phyloP scores from a whole-genome alignment of 1,284 basidiomycete genomes.

The Cryptococcus sp. region DNA sequence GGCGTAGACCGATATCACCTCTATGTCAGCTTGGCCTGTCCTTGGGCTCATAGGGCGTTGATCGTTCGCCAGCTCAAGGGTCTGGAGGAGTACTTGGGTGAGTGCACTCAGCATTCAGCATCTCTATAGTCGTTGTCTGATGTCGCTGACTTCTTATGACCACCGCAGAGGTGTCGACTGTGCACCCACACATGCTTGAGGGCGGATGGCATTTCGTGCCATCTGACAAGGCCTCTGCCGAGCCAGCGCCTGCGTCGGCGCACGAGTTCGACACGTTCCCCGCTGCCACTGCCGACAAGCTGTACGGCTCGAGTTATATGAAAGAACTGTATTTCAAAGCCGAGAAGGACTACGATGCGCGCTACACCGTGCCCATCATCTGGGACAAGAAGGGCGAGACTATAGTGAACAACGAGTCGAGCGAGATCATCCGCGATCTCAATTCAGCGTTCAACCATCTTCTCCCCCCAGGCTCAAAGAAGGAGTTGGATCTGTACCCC shows the following conservation, averaged over 20 bases:
- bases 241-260: constrained; percentile 31
- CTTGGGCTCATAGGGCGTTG: constrained; percentile 91
- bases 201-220: constrained; percentile 86
- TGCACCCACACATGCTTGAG: constrained; percentile 81
- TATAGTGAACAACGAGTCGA: constrained; percentile 94
- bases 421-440: constrained; percentile 90
- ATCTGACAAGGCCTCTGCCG: constrained; percentile 31
- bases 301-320: constrained; percentile 70
- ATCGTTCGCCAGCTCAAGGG: constrained; percentile 91
- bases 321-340: constrained; percentile 83
- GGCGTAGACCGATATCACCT: constrained; percentile 80
- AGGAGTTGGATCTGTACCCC: constrained; percentile 76
- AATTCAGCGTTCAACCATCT: constrained; percentile 77
- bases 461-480: constrained; percentile 64
- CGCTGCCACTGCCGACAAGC: constrained; percentile 69
- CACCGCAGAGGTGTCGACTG: constrained; percentile 67
- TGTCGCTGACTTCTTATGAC: background rate
- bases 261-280: constrained; percentile 63
- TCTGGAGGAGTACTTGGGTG: constrained; percentile 78
- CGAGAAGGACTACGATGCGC: constrained; percentile 64
- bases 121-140: background rate
- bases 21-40: constrained; percentile 77
- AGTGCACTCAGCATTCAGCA: constrained; percentile 31
- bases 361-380: constrained; percentile 87
- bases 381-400: constrained; percentile 91